Base-by-base conservation (phyloP, 768 basidiomycete genomes). In the Kwoniella europaea region DNA sequence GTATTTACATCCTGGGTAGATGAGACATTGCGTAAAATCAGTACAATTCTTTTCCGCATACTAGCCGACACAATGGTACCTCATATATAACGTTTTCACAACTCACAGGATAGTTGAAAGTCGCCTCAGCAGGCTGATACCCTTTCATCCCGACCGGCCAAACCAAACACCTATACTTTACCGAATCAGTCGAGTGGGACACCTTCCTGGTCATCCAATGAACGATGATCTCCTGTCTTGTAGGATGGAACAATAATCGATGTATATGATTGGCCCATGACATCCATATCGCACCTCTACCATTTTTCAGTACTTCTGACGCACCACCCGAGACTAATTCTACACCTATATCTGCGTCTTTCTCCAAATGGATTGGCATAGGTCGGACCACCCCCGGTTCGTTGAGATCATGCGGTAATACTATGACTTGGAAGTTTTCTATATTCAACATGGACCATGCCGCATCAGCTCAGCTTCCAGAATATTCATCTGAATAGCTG, bases 201-300 rank as follows among this genome's bases (percentile, higher is more conserved):
- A 82, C 60, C 73, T 91, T 87, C 27, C 94, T 88, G 29, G 93
- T 91, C 80, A 93, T 94, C 52, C 93, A 87, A 75, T 90, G 88
- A 18, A 98, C 93, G 77, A 93, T 91, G 70, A 98, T 92, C 16
- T 89, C 88, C 76, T 94, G 91, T n/a, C 92, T 92, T 4, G 80
- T 77, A 29, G 80, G 78, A 56, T 91, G 92, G 77, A 94, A 98
- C 53, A 91, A 90, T 71, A 99, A 90, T 27, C 91, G 87, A 83
- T 98, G 96, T 54, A 98, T 93, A 83, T 96, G 93, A 80, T 98
- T 96, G 80, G 91, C 91, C 89, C 95, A 94, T 75, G 93, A 93
- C 65, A 98, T 87, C 85, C 91, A 98, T 7, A 97, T 90, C 0
- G 94, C 90, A 62, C 91, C 89, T 42, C 72, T 74, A 16, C 81